A percentile compares a stretch with the other conserved stretches of the same genome.
phyloP scores from a whole-genome alignment of 768 basidiomycete genomes.

The Pulveroboletus sp. region DNA sequence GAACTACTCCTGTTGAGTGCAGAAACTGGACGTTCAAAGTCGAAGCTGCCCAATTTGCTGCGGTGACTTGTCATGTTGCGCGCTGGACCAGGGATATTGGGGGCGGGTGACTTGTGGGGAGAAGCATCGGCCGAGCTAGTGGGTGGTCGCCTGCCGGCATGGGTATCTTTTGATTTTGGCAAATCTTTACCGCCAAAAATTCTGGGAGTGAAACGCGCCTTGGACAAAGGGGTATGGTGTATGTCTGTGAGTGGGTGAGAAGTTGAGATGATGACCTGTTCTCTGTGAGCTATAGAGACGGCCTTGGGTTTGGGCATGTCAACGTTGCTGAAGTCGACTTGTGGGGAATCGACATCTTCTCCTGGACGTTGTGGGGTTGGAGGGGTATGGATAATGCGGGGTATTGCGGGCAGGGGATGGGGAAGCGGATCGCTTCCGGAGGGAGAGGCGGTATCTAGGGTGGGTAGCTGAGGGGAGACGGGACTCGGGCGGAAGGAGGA shows the following conservation, averaged over 20 bases:
- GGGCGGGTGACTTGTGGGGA: slow-evolving; percentile 6
- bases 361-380: slow-evolving; percentile 33
- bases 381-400: slow-evolving; percentile 35
- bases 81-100: slow-evolving; percentile 2
- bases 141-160: slow-evolving; percentile 19
- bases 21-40: slow-evolving; percentile 69
- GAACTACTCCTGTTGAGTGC: slow-evolving; percentile 30
- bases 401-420: slow-evolving; percentile 26
- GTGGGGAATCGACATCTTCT: slow-evolving; percentile 11
- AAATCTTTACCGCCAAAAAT: slow-evolving; percentile 27
- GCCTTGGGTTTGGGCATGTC: slow-evolving; percentile 9
- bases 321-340: slow-evolving; percentile 9
- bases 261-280: slow-evolving; percentile 26
- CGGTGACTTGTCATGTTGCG: slow-evolving; percentile 38
- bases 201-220: slow-evolving; percentile 30
- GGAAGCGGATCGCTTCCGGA: slow-evolving; percentile 28
- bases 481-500: slow-evolving; percentile 10
- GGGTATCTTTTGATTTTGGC: slow-evolving; percentile 16
- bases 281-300: slow-evolving; percentile 19
- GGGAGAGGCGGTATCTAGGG: slow-evolving; percentile 27
- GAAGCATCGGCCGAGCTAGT: slow-evolving; percentile 5
- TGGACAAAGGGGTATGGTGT: slow-evolving; percentile 7
- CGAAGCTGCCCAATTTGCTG: slow-evolving; percentile 70
- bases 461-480: slow-evolving; percentile 15
- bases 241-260: slow-evolving; percentile 17